phyloP scores from a whole-genome alignment of 192 early-diverging fungal species.

The Podila clonocystis region DNA sequence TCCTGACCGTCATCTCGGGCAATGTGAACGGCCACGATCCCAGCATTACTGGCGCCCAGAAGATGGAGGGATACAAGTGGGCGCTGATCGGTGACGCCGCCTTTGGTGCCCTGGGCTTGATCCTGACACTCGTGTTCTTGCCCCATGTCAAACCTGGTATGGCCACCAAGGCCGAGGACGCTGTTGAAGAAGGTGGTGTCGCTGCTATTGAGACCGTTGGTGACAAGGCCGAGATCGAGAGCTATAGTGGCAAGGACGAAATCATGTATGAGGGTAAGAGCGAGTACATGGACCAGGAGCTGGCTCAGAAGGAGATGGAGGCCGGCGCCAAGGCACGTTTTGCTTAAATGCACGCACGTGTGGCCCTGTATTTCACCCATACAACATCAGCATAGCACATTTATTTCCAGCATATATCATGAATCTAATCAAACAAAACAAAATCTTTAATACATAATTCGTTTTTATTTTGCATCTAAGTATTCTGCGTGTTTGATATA shows the following conservation, averaged over 20 bases:
- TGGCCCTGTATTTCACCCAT: not conserved
- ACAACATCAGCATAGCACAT: too few species aligned
- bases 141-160: constrained; percentile 28
- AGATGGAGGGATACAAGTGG: constrained; percentile 45
- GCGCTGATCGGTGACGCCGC: constrained; percentile 21
- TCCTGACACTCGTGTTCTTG: constrained; percentile 31
- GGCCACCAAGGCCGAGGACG: not conserved
- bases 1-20: constrained; percentile 51
- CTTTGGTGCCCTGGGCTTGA: constrained; percentile 21
- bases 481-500: too few species aligned
- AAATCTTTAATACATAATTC: too few species aligned
- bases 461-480: too few species aligned
- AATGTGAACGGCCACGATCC: constrained; percentile 31
- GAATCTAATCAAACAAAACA: too few species aligned
- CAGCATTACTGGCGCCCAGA: constrained; percentile 5
- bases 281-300: not conserved
- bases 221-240: not conserved
- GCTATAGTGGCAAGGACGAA: not conserved
- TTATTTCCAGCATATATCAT: too few species aligned
- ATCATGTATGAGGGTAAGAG: not conserved
- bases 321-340: constrained; percentile 10
- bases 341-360: not conserved
- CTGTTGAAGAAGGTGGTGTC: constrained; percentile 30
- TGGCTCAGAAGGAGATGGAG: constrained; percentile 1
- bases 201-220: constrained; percentile 1